Evolutionary conservation across 805 yeast species (phyloP), one percentile per base, ranked within the genome.

Genomic region (Candida ficus): DNA sequence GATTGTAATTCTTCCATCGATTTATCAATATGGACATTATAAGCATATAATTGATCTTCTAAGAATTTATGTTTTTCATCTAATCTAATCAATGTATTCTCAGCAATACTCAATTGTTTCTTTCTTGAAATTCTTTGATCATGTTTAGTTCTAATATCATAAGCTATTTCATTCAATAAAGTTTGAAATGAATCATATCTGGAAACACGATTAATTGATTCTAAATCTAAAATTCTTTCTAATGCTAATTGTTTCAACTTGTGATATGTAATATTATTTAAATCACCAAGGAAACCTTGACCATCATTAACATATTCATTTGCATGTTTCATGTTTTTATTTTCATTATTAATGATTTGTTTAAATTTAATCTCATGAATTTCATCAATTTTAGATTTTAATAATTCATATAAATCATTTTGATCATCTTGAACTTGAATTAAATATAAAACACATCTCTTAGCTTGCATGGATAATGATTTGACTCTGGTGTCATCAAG

Each of bases 391-490:
- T 83, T 83, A 4, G 80, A 74, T 9, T 84, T 70, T 37, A 88
- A 60, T 39, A 87, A 62, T 37, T 84, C 91, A 40, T 82, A 72
- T 34, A 91, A 68, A 47, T 78, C 80, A 2, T 73, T 67, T 20
- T 80, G 80, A 12, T 76, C 75, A 35, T 66, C 71, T 65, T 93
- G 97, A 6, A 93, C 85, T 48, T 89, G 79, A 46, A 90, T 77
- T 53, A 91, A 78, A 55, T 88, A 88, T 13, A 83, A 63, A n/a
- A 90, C 64, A 49, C 89, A 83, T 46, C 95, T 68, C 58, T 91
- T 91, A 1, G 84, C 88, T 54, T 87, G 89, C 39, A 87, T 73
- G 52, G 82, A 66, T 23, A 86, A 62, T 6, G 83, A 66, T 38
- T 73, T 74, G 29, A 72, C 61, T 53, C 78, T 80, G 2, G 79